A percentile compares a stretch with the other conserved stretches of the same genome.
Evolutionary conservation across 1,139 yeast species (phyloP).

Genomic region (Tardiomyces digboiensis): DNA sequence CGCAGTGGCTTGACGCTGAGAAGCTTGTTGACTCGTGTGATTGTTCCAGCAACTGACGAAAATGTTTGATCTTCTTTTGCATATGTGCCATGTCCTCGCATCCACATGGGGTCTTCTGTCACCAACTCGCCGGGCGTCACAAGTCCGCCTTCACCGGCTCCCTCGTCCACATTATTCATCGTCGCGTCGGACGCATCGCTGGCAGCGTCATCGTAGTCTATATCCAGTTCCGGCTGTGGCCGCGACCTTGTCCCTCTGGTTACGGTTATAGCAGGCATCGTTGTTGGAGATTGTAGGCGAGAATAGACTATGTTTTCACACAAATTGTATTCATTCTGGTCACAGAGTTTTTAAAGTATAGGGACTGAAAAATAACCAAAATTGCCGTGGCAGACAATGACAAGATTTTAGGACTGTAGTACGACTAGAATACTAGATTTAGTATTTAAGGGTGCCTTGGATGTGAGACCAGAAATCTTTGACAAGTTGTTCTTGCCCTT

Average conservation of each 20-base stretch:
- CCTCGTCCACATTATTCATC: slow-evolving; percentile 1
- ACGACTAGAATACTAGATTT: too few species aligned
- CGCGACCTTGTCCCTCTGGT: not conserved
- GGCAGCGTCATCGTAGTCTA: not conserved
- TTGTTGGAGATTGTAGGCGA: not conserved
- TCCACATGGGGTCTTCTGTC: slow-evolving; percentile 94
- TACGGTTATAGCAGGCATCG: not conserved
- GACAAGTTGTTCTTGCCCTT: slow-evolving; percentile 37
- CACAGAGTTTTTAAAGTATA: too few species aligned
- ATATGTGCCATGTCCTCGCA: slow-evolving; percentile 98
- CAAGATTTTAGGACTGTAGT: too few species aligned
- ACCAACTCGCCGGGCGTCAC: slow-evolving; percentile 98
- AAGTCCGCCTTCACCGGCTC: slow-evolving; percentile 16
- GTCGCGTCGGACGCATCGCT: not conserved
- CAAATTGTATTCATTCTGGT: too few species aligned
- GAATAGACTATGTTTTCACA: too few species aligned
- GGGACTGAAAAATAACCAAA: too few species aligned
- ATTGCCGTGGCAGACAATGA: too few species aligned
- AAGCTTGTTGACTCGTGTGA: slow-evolving; percentile 77
- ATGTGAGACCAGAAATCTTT: slow-evolving; percentile 41
- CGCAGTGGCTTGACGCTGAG: slow-evolving; percentile 79
- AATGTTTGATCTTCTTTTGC: slow-evolving; percentile 59
- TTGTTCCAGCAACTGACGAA: slow-evolving; percentile 89
- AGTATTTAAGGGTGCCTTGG: slow-evolving; percentile 35
- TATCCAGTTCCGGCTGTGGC: not conserved